A percentile compares a stretch with the other conserved stretches of the same genome.
Evolutionary conservation across 495 filamentous ascomycete genomes (phyloP).

Genomic region (Podospora fimiseda): DNA sequence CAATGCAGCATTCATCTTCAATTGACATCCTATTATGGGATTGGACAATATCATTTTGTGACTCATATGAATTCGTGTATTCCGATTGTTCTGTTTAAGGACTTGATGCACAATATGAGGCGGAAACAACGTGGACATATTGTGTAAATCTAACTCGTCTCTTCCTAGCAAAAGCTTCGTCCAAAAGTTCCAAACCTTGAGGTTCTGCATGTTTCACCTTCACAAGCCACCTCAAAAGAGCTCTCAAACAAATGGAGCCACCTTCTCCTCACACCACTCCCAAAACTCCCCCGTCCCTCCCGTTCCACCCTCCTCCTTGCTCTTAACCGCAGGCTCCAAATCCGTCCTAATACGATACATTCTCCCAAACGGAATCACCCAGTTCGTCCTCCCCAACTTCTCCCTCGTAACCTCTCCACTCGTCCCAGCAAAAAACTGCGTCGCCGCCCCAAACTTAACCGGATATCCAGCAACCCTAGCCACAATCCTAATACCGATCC

Average conservation of each 20-base stretch:
- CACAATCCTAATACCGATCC: neutral
- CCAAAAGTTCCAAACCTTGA: too few species aligned
- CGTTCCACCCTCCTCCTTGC: slow-evolving; percentile 26
- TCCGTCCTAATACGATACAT: slow-evolving; percentile 23
- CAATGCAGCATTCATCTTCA: neutral
- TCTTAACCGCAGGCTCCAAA: slow-evolving; percentile 20
- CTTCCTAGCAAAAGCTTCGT: too few species aligned
- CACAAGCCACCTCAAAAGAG: too few species aligned
- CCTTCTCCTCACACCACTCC: slow-evolving; percentile 36
- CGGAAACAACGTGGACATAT: too few species aligned
- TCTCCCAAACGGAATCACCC: slow-evolving; percentile 24
- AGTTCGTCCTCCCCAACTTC: neutral
- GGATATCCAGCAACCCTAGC: neutral
- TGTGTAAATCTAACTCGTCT: too few species aligned
- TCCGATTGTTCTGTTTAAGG: too few species aligned
- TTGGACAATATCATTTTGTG: too few species aligned
- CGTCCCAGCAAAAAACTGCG: neutral
- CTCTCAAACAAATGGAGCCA: slow-evolving; percentile 17
- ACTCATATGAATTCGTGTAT: too few species aligned
- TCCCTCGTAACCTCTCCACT: neutral
- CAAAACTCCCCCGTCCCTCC: slow-evolving; percentile 32
- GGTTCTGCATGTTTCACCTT: too few species aligned
- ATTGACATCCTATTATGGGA: neutral
- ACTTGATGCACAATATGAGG: too few species aligned
- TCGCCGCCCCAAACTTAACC: neutral